These are phyloP conservation scores for Suillus paluster DNA, from an alignment of 768 basidiomycete genomes.

Conservation along the genomic window DNA sequence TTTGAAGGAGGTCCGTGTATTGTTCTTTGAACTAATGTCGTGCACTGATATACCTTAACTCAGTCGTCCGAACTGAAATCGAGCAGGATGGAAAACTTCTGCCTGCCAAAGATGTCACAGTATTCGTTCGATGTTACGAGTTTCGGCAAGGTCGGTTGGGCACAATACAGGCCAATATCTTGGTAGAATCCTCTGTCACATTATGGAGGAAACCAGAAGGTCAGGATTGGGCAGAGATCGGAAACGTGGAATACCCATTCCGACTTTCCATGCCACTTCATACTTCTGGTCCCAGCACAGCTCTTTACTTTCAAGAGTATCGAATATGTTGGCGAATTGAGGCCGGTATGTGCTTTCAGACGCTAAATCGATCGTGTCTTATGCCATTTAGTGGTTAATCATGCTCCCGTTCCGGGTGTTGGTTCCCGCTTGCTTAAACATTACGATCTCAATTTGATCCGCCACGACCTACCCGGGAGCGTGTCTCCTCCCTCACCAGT, in stretches of 20 bases:
- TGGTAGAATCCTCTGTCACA: slow-evolving; percentile 67
- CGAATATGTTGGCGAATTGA: slow-evolving; percentile 84
- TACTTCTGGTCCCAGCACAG: slow-evolving; percentile 67
- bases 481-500: slow-evolving; percentile 40
- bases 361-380: slow-evolving; percentile 19
- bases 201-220: slow-evolving; percentile 70
- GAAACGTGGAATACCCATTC: slow-evolving; percentile 72
- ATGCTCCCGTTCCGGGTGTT: slow-evolving; percentile 64
- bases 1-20: slow-evolving; percentile 70
- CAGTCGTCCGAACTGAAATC: slow-evolving; percentile 71
- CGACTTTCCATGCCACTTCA: slow-evolving; percentile 68
- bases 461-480: slow-evolving; percentile 62
- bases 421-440: slow-evolving; percentile 72
- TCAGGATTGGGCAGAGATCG: slow-evolving; percentile 63
- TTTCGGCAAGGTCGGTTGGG: slow-evolving; percentile 66
- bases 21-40: slow-evolving; percentile 7
- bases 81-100: slow-evolving; percentile 74
- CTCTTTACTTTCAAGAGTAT: slow-evolving; percentile 73
- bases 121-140: slow-evolving; percentile 88
- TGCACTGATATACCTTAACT: slow-evolving; percentile 13
- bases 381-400: slow-evolving; percentile 60
- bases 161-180: slow-evolving; percentile 59
- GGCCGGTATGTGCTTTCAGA: slow-evolving; percentile 58
- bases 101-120: slow-evolving; percentile 64
- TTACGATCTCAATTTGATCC: slow-evolving; percentile 72